A percentile compares a stretch with the other conserved stretches of the same genome.
phyloP scores from a whole-genome alignment of 495 filamentous ascomycete species.

The Glarea lozoyensis region DNA sequence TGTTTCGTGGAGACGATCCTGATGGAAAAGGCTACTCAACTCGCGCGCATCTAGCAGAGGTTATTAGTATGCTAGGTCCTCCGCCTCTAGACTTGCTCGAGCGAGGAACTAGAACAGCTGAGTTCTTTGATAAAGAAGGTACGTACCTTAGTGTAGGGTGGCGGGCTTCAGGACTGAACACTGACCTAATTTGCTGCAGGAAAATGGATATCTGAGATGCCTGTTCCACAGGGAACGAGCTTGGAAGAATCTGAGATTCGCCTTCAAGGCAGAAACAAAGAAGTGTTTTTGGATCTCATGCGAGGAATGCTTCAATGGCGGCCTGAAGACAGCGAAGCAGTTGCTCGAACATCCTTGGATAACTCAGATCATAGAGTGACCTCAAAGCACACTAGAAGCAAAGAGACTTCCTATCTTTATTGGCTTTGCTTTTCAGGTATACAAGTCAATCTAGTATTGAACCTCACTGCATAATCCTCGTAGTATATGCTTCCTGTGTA shows the following conservation, averaged over 20 bases:
- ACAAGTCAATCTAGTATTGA: no score
- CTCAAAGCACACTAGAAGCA: neutral
- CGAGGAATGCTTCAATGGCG: conserved; percentile 39
- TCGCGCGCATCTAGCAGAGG: conserved; percentile 36
- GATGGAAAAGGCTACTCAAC: conserved; percentile 32
- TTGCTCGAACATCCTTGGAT: conserved; percentile 35
- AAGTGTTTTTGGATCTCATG: conserved; percentile 34
- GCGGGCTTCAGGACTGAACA: conserved; percentile 2
- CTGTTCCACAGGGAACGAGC: conserved; percentile 17
- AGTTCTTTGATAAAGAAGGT: conserved; percentile 21
- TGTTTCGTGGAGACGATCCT: conserved; percentile 37
- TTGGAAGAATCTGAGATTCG: conserved; percentile 28
- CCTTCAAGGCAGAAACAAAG: conserved; percentile 29
- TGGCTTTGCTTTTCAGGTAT: no score
- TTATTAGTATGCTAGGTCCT: conserved; percentile 35
- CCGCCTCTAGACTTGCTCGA: conserved; percentile 34
- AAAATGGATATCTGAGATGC: conserved; percentile 25
- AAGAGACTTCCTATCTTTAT: neutral
- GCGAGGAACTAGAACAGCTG: conserved; percentile 24
- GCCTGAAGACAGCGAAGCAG: conserved; percentile 35
- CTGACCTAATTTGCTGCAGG: conserved; percentile 20
- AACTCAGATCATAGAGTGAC: conserved; percentile 4
- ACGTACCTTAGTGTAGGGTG: neutral
- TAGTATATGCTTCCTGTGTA: no score
- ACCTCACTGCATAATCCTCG: no score